These are phyloP conservation scores for Neoboletus subvelutipes DNA, from an alignment of 768 basidiomycete species.

Conservation along the genomic window DNA sequence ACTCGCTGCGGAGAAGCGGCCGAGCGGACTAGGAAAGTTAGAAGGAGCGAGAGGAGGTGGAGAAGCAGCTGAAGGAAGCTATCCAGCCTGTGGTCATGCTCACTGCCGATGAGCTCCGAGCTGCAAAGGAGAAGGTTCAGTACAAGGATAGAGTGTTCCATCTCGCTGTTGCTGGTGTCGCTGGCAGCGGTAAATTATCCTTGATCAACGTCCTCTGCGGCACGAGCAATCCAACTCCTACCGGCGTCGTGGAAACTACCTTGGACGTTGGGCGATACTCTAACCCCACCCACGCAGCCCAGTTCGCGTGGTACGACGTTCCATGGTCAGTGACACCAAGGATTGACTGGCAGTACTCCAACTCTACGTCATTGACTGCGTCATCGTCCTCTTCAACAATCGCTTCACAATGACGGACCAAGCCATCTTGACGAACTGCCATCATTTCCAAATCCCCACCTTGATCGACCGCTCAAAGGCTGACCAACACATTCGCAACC, in stretches of 20 bases:
- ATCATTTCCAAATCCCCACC: slow-evolving; percentile 35
- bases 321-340: slow-evolving; percentile 38
- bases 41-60: slow-evolving; percentile 23
- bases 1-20: slow-evolving; percentile 23
- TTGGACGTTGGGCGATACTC: slow-evolving; percentile 29
- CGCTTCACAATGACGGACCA: slow-evolving; percentile 38
- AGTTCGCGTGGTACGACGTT: slow-evolving; percentile 38
- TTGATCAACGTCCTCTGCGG: slow-evolving; percentile 36
- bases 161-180: slow-evolving; percentile 30
- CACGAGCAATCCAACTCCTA: slow-evolving; percentile 1
- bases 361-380: slow-evolving; percentile 37
- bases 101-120: slow-evolving; percentile 26
- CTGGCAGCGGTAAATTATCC: slow-evolving; percentile 34
- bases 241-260: slow-evolving; percentile 24
- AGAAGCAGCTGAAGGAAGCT: too few species aligned
- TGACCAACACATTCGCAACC: slow-evolving; percentile 30
- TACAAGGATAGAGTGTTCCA: slow-evolving; percentile 33
- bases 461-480: slow-evolving; percentile 40
- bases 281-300: too few species aligned
- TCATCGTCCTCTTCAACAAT: slow-evolving; percentile 36
- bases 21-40: slow-evolving; percentile 25
- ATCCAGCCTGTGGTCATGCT: slow-evolving; percentile 33
- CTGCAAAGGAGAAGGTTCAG: slow-evolving; percentile 23
- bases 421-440: slow-evolving; percentile 34
- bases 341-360: slow-evolving; percentile 40